Evolutionary conservation across 345 rosid genomes (phyloP), one percentile per base, ranked within the genome.

Genomic region (Aethionema arabicum): DNA sequence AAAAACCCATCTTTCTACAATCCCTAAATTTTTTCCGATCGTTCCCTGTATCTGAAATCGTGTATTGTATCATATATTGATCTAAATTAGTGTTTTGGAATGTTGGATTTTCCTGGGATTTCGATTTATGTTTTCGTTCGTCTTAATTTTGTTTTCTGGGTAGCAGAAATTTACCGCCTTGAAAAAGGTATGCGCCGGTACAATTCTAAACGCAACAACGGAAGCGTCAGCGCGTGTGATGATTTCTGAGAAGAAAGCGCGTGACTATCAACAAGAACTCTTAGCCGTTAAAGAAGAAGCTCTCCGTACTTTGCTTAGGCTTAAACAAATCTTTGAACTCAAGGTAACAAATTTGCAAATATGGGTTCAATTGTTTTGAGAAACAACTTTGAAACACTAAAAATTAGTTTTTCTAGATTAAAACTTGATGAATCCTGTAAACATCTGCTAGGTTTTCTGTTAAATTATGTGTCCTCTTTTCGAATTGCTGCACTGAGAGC

Each of bases 131-230:
- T 21, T 2, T 1, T 70, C 46, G 59, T 67, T 52, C 6, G 5
- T 48, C 11, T 63, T 55, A 33, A 29, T 41, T 64, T 59, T 51
- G 4, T 43, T 43, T 43, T 13, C 14, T 35, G 55, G 53, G 33
- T 55, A 59, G 39, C 80, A 93, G 91, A 90, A 82, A 77, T 77
- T 83, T 74, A 78, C 75, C 66, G 95, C 91, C 65, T 72, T 93
- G 84, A 84, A 93, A 80, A 90, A 81, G 87, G 99, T 93, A 32
- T 93, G 90, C 59, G 99, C 99, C 59, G 97, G 87, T 59, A 85
- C 87, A 52, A 84, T 92, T 39, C 76, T 90, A 74, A 90, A 85
- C 67, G 80, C 95, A 11, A 91, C 95, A 11, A 92, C 84, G 77
- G 99, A 93, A 65, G 91, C 97, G 53, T 96, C 97, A 65, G 91